phyloP scores from a whole-genome alignment of 2,329 filamentous ascomycete species.

The Lizonia empirigonia region DNA sequence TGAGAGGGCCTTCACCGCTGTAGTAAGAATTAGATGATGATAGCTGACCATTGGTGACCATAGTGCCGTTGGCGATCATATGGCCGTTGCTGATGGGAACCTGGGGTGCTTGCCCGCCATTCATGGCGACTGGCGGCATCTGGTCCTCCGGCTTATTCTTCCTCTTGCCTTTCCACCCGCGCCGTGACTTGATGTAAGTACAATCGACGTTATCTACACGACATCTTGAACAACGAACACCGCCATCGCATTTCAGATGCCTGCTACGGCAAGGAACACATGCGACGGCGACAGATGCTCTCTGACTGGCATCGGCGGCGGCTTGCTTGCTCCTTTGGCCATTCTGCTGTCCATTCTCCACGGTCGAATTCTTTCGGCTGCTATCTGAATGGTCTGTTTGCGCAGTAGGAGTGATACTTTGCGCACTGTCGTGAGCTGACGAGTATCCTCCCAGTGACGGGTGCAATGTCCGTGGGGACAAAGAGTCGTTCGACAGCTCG shows the following conservation, averaged over 20 bases:
- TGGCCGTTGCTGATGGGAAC: conserved; percentile 28
- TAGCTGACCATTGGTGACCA: conserved; percentile 27
- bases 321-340: conserved; percentile 29
- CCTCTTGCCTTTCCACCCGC: conserved; percentile 57
- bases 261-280: conserved; percentile 59
- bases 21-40: conserved; percentile 43
- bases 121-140: conserved; percentile 26
- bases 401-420: conserved; percentile 37
- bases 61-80: conserved; percentile 7
- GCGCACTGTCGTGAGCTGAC: conserved; percentile 38
- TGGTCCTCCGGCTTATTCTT: conserved; percentile 42
- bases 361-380: conserved; percentile 22
- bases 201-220: conserved; percentile 53
- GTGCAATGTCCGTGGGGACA: conserved; percentile 30
- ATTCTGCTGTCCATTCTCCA: conserved; percentile 24
- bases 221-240: conserved; percentile 57
- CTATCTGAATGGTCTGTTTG: conserved; percentile 41
- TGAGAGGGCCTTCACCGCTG: conserved; percentile 29
- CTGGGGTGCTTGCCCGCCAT: conserved; percentile 29
- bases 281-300: conserved; percentile 51
- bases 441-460: conserved; percentile 39
- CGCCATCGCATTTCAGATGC: conserved; percentile 61
- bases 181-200: conserved; percentile 58
- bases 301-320: conserved; percentile 12
- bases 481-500: conserved; percentile 26